Evolutionary conservation across 768 basidiomycete genomes (phyloP).

Genomic region (Termitomyces bulborhizus): DNA sequence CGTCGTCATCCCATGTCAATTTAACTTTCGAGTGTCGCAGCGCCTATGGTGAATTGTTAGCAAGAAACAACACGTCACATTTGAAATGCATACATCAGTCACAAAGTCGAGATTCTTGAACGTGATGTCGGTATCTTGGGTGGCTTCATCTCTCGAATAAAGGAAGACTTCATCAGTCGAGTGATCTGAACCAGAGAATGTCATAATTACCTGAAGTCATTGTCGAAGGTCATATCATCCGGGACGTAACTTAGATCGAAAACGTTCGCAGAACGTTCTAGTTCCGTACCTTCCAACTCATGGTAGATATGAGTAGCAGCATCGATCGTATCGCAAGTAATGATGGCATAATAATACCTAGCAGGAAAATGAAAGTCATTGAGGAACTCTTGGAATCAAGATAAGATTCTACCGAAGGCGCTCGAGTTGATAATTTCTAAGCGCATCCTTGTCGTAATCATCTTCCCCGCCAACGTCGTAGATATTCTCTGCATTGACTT

Average conservation of each 20-base stretch:
- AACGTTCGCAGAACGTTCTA: slow-evolving; percentile 94
- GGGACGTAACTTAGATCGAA: slow-evolving; percentile 95
- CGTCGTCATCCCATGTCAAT: slow-evolving; percentile 98
- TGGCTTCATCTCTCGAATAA: slow-evolving; percentile 72
- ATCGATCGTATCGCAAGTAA: slow-evolving; percentile 75
- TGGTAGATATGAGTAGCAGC: slow-evolving; percentile 75
- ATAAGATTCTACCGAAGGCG: slow-evolving; percentile 63
- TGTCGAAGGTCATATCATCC: slow-evolving; percentile 80
- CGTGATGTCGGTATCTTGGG: slow-evolving; percentile 46
- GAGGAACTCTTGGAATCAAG: neutral
- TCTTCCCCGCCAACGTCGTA: slow-evolving; percentile 63
- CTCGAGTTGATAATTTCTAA: slow-evolving; percentile 90
- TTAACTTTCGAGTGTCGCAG: slow-evolving; percentile 97
- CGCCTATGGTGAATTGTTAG: slow-evolving; percentile 45
- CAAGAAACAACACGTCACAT: neutral
- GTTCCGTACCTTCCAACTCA: slow-evolving; percentile 91
- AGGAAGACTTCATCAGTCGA: neutral
- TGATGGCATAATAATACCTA: slow-evolving; percentile 95
- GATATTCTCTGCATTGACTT: slow-evolving; percentile 58
- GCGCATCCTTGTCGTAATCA: slow-evolving; percentile 82
- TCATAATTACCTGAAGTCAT: slow-evolving; percentile 55
- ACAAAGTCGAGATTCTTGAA: slow-evolving; percentile 85
- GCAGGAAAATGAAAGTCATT: slow-evolving; percentile 1
- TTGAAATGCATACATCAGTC: slow-evolving; percentile 66
- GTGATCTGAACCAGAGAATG: neutral